A percentile compares a stretch with the other conserved stretches of the same genome.
Conservation (phyloP, 179 eudicot species). For the Patellifolia procumbens region DNA sequence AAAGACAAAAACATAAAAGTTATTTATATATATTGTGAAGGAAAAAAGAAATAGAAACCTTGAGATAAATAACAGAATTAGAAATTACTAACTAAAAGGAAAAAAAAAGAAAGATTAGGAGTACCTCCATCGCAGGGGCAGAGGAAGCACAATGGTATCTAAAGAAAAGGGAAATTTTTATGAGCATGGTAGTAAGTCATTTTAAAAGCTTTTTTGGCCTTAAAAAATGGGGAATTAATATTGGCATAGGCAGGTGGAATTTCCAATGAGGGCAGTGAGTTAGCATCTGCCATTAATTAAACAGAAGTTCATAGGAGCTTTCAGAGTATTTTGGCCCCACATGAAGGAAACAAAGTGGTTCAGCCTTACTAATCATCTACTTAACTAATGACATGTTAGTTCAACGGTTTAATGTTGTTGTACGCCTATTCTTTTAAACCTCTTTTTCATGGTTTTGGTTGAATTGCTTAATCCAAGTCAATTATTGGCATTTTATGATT, state of each 20-base stretch:
- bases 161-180: neutral
- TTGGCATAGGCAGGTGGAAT: conserved; percentile 15
- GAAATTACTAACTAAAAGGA: neutral
- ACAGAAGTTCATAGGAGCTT: conserved; percentile 16
- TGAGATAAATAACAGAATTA: neutral
- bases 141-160: neutral
- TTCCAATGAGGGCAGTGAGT: conserved; percentile 7
- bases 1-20: too few relatives aligned
- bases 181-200: neutral
- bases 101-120: neutral
- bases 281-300: conserved; percentile 19
- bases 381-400: conserved; percentile 39
- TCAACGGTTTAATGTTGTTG: conserved; percentile 33
- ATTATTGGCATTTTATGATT: too few relatives aligned
- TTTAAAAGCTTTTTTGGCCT: neutral
- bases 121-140: conserved; percentile 1
- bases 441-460: neutral
- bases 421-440: conserved; percentile 11
- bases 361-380: conserved; percentile 35
- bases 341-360: conserved; percentile 25
- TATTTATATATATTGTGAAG: too few relatives aligned
- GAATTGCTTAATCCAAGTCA: neutral
- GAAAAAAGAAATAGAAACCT: neutral
- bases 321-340: conserved; percentile 19
- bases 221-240: conserved; percentile 16